Conservation (phyloP, 139 green algal species). For the Chlorella sp. region DNA sequence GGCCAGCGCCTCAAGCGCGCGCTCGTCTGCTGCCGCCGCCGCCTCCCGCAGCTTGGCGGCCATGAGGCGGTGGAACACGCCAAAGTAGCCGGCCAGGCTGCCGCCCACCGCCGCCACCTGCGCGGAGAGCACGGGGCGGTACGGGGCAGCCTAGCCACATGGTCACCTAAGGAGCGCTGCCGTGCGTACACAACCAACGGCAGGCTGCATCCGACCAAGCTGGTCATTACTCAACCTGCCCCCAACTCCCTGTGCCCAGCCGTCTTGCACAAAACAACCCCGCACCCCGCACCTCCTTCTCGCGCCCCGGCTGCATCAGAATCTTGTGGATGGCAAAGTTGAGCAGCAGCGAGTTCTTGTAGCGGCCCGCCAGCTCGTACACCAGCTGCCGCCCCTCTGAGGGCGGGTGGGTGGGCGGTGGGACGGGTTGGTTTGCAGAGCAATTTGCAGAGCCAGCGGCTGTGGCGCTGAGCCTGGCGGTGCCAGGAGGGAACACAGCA, state of each 20-base stretch:
- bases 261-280: too few species aligned
- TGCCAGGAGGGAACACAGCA: too few species aligned
- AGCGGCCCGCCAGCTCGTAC: slow-evolving; percentile 72
- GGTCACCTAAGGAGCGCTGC: too few species aligned
- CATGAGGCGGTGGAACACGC: slow-evolving; percentile 77
- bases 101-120: slow-evolving; percentile 64
- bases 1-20: background rate
- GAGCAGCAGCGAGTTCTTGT: slow-evolving; percentile 78
- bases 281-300: slow-evolving; percentile 47
- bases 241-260: too few species aligned
- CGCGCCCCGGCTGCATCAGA: slow-evolving; percentile 61
- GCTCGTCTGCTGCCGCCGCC: background rate
- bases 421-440: too few species aligned
- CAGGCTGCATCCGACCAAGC: too few species aligned
- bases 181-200: too few species aligned
- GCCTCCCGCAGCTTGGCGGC: slow-evolving; percentile 9
- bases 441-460: too few species aligned
- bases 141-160: background rate
- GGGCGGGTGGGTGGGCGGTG: background rate
- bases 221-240: too few species aligned
- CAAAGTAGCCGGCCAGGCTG: slow-evolving; percentile 76
- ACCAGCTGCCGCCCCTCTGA: slow-evolving; percentile 68
- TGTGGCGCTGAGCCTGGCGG: too few species aligned
- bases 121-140: background rate
- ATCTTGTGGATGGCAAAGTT: slow-evolving; percentile 87